Base-by-base conservation (phyloP, 768 basidiomycete species). In the Cystofilobasidium ferigula region DNA sequence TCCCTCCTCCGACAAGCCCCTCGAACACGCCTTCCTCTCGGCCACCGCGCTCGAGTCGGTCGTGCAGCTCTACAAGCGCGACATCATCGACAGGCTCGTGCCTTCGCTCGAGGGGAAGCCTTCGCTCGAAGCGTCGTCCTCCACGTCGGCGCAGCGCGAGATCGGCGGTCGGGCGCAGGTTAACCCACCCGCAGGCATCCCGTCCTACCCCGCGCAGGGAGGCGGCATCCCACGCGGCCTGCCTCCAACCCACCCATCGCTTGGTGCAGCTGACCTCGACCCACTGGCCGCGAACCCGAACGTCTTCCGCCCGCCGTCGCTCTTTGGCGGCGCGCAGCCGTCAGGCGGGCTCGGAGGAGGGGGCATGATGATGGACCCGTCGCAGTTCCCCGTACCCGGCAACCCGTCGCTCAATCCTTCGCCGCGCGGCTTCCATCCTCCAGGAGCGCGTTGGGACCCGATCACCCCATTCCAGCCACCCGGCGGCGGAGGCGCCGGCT, bases 251-350 rank as follows among this genome's bases (percentile, higher is more conserved):
- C 61, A 47, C 14, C 48, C 45, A 5, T 47, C 45, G 45, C 20
- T 68, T 30, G 67, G 67, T 35, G 14, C 56, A 20, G 16, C 61
- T 22, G 67, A 68, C 34, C 67, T 68, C 40, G 67, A 68, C 53
- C 67, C 67, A 20, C 67, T 68, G 24, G 61, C 61, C 6, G 67
- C 67, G 24, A 63, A 61, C 1, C 67, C 67, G 28, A 57, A 57
- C 45, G 61, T 56, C 18, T 68, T 62, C 45, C 60, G 57, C 34
- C 61, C 67, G 1, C 67, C 67, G 6, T 54, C 51, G 28, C 51
- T 54, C 51, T 54, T 54, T 28, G 51, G 51, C 4, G 51, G 51
- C 30, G 26, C 35, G 13, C 48, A 32, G 48, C 26, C 20, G 6
- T 9, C 7, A 22, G 58, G 35, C 14, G 60, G 60, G 4, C 22